Conservation (phyloP, 306 rosid species). For the Mimosa pudica region DNA sequence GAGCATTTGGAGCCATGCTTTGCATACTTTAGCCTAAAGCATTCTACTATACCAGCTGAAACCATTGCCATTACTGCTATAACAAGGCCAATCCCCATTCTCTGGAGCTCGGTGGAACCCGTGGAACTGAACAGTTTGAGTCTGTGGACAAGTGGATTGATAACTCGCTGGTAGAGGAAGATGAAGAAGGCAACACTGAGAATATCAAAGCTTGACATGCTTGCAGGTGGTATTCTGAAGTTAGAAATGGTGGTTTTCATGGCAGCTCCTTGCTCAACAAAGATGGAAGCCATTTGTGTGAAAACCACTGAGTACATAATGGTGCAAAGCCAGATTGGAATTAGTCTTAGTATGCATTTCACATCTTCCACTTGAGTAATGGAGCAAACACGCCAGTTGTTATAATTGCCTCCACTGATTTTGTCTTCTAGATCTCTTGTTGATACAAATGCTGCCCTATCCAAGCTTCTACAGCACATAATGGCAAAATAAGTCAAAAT, state of each 20-base stretch:
- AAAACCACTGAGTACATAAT: constrained; percentile 75
- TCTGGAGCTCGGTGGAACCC: constrained; percentile 59
- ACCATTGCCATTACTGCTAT: constrained; percentile 68
- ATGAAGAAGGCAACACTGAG: constrained; percentile 60
- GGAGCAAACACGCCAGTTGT: constrained; percentile 65
- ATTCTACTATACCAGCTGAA: constrained; percentile 64
- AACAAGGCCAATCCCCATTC: constrained; percentile 73
- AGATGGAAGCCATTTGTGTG: constrained; percentile 83
- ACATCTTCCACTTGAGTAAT: constrained; percentile 85
- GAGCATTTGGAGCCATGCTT: constrained; percentile 49
- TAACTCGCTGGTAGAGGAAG: constrained; percentile 50
- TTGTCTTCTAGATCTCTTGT: constrained; percentile 48
- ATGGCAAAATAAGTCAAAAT: constrained; percentile 14
- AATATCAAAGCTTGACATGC: constrained; percentile 77
- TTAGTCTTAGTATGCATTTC: constrained; percentile 65
- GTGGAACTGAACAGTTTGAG: constrained; percentile 41
- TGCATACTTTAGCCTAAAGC: constrained; percentile 53
- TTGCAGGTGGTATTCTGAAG: constrained; percentile 68
- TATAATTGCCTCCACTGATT: constrained; percentile 11
- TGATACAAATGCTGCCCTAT: constrained; percentile 46
- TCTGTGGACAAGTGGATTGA: constrained; percentile 54
- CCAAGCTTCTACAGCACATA: constrained; percentile 40
- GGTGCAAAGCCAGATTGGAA: constrained; percentile 82
- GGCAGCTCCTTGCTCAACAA: constrained; percentile 78
- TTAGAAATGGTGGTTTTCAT: constrained; percentile 52